These are phyloP conservation scores for Diaporthe sp. DNA, from an alignment of 2,329 filamentous ascomycete species.

Conservation along the genomic window DNA sequence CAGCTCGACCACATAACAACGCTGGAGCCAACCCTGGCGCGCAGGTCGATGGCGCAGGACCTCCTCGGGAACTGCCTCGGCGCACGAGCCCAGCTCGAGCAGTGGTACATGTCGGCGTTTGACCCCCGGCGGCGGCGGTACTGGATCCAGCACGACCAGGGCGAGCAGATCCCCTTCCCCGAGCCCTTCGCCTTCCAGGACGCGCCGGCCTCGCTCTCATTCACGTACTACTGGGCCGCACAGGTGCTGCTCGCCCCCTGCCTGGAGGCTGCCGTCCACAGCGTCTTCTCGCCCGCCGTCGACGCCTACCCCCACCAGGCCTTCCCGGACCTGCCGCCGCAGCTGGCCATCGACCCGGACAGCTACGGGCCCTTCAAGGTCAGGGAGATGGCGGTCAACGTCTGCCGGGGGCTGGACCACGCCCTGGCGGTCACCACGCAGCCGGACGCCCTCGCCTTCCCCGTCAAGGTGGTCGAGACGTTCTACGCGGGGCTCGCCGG, in stretches of 20 bases:
- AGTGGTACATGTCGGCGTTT: slow-evolving; percentile 58
- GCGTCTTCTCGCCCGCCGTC: slow-evolving; percentile 59
- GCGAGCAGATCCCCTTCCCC: slow-evolving; percentile 58
- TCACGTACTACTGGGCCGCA: slow-evolving; percentile 68
- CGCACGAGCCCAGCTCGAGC: slow-evolving; percentile 62
- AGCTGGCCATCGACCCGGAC: slow-evolving; percentile 56
- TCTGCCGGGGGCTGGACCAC: slow-evolving; percentile 66
- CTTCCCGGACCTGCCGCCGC: slow-evolving; percentile 55
- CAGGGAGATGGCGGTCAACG: slow-evolving; percentile 61
- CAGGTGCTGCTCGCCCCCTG: slow-evolving; percentile 64
- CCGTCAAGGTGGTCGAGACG: slow-evolving; percentile 58
- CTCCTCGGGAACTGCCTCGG: slow-evolving; percentile 62
- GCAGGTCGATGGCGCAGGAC: slow-evolving; percentile 61
- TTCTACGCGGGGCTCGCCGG: slow-evolving; percentile 55
- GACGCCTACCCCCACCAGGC: slow-evolving; percentile 55
- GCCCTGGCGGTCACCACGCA: slow-evolving; percentile 58
- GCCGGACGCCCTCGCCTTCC: slow-evolving; percentile 60
- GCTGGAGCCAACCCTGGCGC: slow-evolving; percentile 55
- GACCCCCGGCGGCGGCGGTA: slow-evolving; percentile 51
- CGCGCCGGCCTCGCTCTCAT: slow-evolving; percentile 58
- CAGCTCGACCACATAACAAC: slow-evolving; percentile 59
- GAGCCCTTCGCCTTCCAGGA: slow-evolving; percentile 61
- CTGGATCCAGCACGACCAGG: slow-evolving; percentile 54
- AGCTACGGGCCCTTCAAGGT: slow-evolving; percentile 62
- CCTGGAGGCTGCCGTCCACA: slow-evolving; percentile 60